These are phyloP conservation scores for Monilinia aucupariae DNA, from an alignment of 2,329 filamentous ascomycete genomes.

Conservation along the genomic window DNA sequence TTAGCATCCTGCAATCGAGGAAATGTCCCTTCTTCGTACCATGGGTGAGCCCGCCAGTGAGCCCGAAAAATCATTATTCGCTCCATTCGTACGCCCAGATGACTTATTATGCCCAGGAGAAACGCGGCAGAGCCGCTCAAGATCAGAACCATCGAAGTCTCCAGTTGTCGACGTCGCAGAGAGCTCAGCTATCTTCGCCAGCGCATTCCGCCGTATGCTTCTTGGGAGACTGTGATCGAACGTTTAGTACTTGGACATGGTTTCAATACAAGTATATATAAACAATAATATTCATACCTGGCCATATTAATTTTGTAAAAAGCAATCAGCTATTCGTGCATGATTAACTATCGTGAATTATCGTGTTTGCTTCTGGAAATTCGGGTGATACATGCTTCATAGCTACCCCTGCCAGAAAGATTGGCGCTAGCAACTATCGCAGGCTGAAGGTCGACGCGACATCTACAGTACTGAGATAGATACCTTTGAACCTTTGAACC, in stretches of 20 bases:
- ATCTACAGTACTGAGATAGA: conserved; percentile 3
- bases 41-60: conserved; percentile 54
- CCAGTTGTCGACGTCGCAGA: conserved; percentile 50
- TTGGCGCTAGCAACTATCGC: conserved; percentile 16
- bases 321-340: background rate
- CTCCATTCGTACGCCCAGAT: conserved; percentile 46
- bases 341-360: background rate
- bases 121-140: conserved; percentile 56
- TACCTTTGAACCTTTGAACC: conserved; percentile 14
- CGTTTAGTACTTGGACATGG: background rate
- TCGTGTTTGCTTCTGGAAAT: background rate
- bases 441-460: conserved; percentile 30
- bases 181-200: conserved; percentile 60
- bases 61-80: conserved; percentile 38
- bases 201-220: conserved; percentile 55
- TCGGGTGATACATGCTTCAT: background rate
- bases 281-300: conserved; percentile 5
- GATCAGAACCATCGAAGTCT: conserved; percentile 56
- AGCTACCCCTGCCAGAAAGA: conserved; percentile 30
- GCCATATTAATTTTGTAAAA: conserved; percentile 8
- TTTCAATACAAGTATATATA: background rate
- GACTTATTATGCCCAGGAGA: conserved; percentile 44
- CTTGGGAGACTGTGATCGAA: conserved; percentile 37
- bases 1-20: conserved; percentile 9
- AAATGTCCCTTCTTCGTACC: conserved; percentile 39